phyloP scores from a whole-genome alignment of 2,329 filamentous ascomycete species.

The Aurifilum marmelostoma region DNA sequence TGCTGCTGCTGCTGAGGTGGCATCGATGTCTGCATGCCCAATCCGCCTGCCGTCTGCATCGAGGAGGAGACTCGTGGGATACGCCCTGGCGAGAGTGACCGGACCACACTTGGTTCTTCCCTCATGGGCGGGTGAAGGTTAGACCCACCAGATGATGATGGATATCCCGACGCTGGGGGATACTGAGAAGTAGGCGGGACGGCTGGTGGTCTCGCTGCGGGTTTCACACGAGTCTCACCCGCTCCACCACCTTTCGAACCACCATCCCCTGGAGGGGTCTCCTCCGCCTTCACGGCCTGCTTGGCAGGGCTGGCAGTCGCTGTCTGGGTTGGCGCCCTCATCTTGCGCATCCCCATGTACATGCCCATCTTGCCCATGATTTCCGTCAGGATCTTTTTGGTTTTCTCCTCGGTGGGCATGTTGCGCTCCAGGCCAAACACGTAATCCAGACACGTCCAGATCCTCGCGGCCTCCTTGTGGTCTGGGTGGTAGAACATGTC shows the following conservation, averaged over 20 bases:
- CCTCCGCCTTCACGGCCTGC: conserved; percentile 40
- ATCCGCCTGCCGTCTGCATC: background rate
- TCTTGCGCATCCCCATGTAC: conserved; percentile 62
- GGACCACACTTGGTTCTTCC: conserved; percentile 4
- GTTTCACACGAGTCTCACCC: background rate
- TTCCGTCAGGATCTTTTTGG: conserved; percentile 62
- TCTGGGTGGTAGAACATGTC: conserved; percentile 66
- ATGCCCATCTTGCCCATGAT: conserved; percentile 62
- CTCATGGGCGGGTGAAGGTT: background rate
- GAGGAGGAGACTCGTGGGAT: conserved; percentile 1
- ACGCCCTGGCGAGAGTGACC: background rate
- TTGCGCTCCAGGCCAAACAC: conserved; percentile 65
- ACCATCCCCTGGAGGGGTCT: background rate
- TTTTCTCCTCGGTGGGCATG: conserved; percentile 59
- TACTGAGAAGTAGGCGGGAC: conserved; percentile 15
- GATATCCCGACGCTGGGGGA: background rate
- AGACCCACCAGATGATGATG: background rate
- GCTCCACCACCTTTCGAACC: background rate
- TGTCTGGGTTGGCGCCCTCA: conserved; percentile 55
- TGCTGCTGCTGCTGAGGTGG: background rate
- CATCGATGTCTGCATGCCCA: conserved; percentile 7
- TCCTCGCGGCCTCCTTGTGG: conserved; percentile 62
- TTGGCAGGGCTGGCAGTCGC: conserved; percentile 42
- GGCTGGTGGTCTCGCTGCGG: background rate
- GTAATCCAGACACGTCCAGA: conserved; percentile 74